These are phyloP conservation scores for Pestalotiopsis sp. DNA, from an alignment of 2,329 filamentous ascomycete genomes.

Conservation along the genomic window DNA sequence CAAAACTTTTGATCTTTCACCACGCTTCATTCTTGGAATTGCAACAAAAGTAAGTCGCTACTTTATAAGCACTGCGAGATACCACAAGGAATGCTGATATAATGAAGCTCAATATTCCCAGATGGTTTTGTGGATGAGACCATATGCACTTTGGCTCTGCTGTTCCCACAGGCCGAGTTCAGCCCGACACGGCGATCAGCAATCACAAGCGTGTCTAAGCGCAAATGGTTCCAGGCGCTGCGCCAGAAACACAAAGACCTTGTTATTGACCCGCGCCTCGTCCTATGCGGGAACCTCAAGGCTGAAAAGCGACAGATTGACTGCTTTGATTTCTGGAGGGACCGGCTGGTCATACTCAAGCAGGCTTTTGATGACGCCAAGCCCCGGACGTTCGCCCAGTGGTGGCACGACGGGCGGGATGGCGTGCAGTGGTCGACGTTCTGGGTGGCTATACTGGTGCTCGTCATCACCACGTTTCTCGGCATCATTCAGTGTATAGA, in stretches of 20 bases:
- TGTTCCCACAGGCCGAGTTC: background rate
- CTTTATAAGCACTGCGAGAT: background rate
- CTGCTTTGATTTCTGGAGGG: background rate
- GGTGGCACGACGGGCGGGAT: background rate
- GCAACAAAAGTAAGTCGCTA: slow-evolving; percentile 18
- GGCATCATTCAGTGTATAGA: background rate
- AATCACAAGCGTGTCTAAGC: background rate
- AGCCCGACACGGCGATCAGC: background rate
- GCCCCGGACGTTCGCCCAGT: background rate
- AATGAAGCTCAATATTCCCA: background rate
- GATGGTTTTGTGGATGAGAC: background rate
- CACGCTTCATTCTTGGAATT: slow-evolving; percentile 37
- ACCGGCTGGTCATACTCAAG: background rate
- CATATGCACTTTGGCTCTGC: background rate
- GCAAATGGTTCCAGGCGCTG: background rate
- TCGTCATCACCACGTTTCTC: background rate
- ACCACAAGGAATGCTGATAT: background rate
- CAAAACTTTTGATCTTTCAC: slow-evolving; percentile 39
- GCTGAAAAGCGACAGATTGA: background rate
- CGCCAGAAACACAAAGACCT: background rate
- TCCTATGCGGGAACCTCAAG: background rate
- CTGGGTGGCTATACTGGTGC: background rate
- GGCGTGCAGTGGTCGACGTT: slow-evolving; percentile 2
- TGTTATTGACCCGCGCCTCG: background rate
- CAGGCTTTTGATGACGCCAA: background rate